Percentiles rank a stretch among this genome's conserved stretches.
Conservation (phyloP, 148 eudicot species). For the Rhododendron griersonianum region DNA sequence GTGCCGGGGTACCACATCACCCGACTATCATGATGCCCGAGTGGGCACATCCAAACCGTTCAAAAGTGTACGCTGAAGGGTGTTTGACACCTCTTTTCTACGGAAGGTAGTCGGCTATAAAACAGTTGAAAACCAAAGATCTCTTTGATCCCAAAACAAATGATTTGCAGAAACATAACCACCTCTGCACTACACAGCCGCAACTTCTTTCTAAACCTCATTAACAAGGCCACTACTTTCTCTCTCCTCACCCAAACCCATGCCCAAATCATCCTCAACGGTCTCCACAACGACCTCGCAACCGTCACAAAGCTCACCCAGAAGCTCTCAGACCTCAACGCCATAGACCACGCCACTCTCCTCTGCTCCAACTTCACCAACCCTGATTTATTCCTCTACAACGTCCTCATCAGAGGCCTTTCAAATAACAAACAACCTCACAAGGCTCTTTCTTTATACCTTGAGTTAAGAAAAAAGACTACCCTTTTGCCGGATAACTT, state of each 20-base stretch:
- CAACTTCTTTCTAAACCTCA: constrained; percentile 34
- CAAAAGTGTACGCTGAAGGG: no score
- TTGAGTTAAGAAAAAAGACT: not conserved
- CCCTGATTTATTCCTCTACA: constrained; percentile 58
- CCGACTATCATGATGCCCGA: no score
- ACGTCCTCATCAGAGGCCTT: constrained; percentile 21
- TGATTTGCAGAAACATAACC: constrained; percentile 38
- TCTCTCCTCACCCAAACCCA: constrained; percentile 56
- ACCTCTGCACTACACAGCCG: constrained; percentile 11
- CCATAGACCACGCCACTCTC: constrained; percentile 37
- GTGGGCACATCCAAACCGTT: no score
- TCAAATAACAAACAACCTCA: not conserved
- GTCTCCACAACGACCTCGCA: constrained; percentile 33
- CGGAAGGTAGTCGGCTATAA: not conserved
- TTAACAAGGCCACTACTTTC: constrained; percentile 37
- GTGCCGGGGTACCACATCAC: no score
- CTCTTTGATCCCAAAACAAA: constrained; percentile 14
- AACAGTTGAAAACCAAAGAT: not conserved
- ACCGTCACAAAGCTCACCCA: constrained; percentile 65
- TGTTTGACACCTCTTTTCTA: no score
- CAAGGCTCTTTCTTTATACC: constrained; percentile 6
- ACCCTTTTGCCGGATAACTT: constrained; percentile 15
- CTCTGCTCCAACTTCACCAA: constrained; percentile 32
- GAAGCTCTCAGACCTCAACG: constrained; percentile 42
- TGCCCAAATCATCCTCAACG: constrained; percentile 56